These are phyloP conservation scores for Epichloe gansuensis DNA, from an alignment of 2,329 filamentous ascomycete genomes.

Conservation along the genomic window DNA sequence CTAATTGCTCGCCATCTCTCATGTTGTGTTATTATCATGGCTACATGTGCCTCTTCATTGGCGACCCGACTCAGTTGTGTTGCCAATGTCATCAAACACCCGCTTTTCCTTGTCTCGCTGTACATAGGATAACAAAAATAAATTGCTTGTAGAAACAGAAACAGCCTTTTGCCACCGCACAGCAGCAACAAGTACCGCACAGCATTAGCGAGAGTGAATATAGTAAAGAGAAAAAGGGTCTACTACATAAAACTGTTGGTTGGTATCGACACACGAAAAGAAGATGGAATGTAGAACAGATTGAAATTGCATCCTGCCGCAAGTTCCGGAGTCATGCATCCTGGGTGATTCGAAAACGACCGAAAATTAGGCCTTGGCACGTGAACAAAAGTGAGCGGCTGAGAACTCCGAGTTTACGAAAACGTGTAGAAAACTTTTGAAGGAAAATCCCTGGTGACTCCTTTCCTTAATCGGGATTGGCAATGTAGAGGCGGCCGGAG, in stretches of 20 bases:
- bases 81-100: neutral
- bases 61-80: neutral
- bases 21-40: neutral
- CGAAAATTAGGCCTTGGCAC: neutral
- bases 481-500: conserved; percentile 64
- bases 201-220: conserved; percentile 3
- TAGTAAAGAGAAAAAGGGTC: neutral
- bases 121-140: neutral
- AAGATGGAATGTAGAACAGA: conserved; percentile 6
- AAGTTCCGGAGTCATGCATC: conserved; percentile 10
- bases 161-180: neutral
- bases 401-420: neutral
- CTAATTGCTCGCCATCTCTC: neutral
- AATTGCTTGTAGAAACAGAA: neutral
- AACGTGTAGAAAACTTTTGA: neutral
- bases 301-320: conserved; percentile 9
- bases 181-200: neutral
- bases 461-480: conserved; percentile 57
- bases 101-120: conserved; percentile 1
- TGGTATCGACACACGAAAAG: conserved; percentile 12
- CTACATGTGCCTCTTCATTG: neutral
- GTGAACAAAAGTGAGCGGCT: neutral
- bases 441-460: neutral
- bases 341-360: neutral
- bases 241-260: conserved; percentile 7